Percentiles rank a stretch among this genome's conserved stretches.
Conservation (phyloP, 257 asterid species). For the Solanum ossicruentum region DNA sequence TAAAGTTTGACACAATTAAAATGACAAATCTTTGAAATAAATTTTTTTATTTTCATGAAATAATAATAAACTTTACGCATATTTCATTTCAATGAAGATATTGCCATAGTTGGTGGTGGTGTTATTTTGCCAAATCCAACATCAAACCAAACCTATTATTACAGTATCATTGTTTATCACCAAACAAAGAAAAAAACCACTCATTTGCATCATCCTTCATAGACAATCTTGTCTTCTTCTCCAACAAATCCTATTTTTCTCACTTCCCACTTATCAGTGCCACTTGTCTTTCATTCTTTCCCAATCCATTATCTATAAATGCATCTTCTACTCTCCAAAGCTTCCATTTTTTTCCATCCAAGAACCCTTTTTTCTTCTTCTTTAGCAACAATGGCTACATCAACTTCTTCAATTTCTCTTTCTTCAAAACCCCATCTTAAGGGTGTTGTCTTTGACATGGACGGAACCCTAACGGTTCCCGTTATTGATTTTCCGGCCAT, state of each 20-base stretch:
- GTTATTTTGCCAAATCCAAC: too few relatives aligned
- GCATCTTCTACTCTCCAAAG: slow-evolving; percentile 13
- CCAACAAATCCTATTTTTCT: background rate
- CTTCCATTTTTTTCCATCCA: slow-evolving; percentile 4
- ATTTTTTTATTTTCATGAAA: too few relatives aligned
- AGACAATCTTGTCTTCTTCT: background rate
- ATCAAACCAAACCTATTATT: too few relatives aligned
- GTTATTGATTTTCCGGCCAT: slow-evolving; percentile 79
- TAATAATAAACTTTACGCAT: too few relatives aligned
- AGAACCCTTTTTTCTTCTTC: slow-evolving; percentile 21
- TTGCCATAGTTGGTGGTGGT: too few relatives aligned
- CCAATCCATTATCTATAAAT: slow-evolving; percentile 3
- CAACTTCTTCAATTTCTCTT: slow-evolving; percentile 8
- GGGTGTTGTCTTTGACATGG: slow-evolving; percentile 97
- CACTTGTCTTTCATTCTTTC: background rate
- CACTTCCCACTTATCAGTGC: background rate
- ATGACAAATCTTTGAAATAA: too few relatives aligned
- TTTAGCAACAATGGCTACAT: slow-evolving; percentile 30
- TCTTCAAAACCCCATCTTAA: slow-evolving; percentile 36
- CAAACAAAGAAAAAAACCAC: too few relatives aligned
- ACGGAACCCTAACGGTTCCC: slow-evolving; percentile 92
- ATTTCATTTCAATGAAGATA: too few relatives aligned
- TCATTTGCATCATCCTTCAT: background rate
- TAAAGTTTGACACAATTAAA: too few relatives aligned
- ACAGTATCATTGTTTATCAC: too few relatives aligned